Percentiles rank a stretch among this genome's conserved stretches.
These are phyloP conservation scores for Talaromyces sp. DNA, from an alignment of 2,329 filamentous ascomycete genomes.

Conservation along the genomic window DNA sequence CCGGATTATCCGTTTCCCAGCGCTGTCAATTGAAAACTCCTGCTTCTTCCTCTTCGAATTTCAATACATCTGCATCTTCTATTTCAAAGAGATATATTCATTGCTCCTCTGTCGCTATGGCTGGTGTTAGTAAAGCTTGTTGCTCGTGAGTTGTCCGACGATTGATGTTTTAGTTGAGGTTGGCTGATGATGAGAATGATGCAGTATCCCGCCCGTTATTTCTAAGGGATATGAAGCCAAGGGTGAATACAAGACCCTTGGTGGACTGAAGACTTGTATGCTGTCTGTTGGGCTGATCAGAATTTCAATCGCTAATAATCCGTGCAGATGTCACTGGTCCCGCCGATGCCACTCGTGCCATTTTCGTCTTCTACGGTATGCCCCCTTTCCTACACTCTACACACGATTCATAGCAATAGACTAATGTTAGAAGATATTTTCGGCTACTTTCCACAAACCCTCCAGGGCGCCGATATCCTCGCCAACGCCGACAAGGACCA, in stretches of 20 bases:
- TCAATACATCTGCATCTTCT: not conserved
- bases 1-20: not conserved
- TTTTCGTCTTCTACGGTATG: constrained; percentile 54
- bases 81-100: constrained; percentile 15
- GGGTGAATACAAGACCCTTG: constrained; percentile 57
- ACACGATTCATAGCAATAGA: too few relatives aligned
- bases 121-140: constrained; percentile 44
- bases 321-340: constrained; percentile 54
- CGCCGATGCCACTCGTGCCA: constrained; percentile 53
- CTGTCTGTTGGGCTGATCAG: constrained; percentile 11
- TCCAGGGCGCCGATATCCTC: constrained; percentile 63
- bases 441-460: constrained; percentile 61
- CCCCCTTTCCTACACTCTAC: not conserved
- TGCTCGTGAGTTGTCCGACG: constrained; percentile 36
- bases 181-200: constrained; percentile 1
- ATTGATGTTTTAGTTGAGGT: constrained; percentile 4
- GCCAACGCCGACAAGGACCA: constrained; percentile 61
- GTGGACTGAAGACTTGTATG: constrained; percentile 61
- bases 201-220: constrained; percentile 42
- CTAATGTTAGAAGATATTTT: constrained; percentile 52
- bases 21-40: not conserved
- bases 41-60: not conserved
- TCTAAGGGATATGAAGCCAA: constrained; percentile 53
- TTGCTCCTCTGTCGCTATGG: constrained; percentile 32
- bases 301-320: not conserved